These are phyloP conservation scores for Mallotus repandus DNA, from an alignment of 441 rosid species.

Conservation along the genomic window DNA sequence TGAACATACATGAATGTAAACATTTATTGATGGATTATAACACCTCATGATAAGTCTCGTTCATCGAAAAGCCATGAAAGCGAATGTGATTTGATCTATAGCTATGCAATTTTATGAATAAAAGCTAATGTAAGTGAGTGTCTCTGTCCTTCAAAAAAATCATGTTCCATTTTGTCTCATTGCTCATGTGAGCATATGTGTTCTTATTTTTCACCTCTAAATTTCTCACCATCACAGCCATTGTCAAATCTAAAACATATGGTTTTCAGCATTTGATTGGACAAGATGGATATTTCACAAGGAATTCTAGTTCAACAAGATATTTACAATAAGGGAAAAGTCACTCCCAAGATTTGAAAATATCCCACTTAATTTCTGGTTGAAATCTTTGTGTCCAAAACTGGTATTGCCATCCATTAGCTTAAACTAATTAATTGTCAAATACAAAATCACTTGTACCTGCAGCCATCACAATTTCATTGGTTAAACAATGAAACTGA, in stretches of 20 bases:
- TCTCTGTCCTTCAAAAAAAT: too few species aligned
- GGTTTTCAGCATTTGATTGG: background rate
- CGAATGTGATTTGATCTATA: too few species aligned
- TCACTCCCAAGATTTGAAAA: background rate
- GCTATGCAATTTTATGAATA: too few species aligned
- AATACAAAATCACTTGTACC: too few species aligned
- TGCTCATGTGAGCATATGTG: background rate
- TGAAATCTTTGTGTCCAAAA: background rate
- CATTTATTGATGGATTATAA: too few species aligned
- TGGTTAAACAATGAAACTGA: too few species aligned
- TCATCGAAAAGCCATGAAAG: too few species aligned
- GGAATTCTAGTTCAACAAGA: background rate
- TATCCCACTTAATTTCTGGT: background rate
- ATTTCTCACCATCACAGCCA: background rate
- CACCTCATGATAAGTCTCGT: too few species aligned
- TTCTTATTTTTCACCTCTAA: background rate
- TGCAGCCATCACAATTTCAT: too few species aligned
- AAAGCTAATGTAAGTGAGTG: too few species aligned
- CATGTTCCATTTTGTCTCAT: background rate
- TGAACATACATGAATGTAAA: too few species aligned
- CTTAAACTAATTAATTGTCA: too few species aligned
- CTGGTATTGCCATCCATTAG: background rate
- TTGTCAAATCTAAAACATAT: background rate
- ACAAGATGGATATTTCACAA: background rate
- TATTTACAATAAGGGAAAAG: background rate